Conservation (phyloP, 805 yeast genomes). For the Ogataea nakhonphanomensis region DNA sequence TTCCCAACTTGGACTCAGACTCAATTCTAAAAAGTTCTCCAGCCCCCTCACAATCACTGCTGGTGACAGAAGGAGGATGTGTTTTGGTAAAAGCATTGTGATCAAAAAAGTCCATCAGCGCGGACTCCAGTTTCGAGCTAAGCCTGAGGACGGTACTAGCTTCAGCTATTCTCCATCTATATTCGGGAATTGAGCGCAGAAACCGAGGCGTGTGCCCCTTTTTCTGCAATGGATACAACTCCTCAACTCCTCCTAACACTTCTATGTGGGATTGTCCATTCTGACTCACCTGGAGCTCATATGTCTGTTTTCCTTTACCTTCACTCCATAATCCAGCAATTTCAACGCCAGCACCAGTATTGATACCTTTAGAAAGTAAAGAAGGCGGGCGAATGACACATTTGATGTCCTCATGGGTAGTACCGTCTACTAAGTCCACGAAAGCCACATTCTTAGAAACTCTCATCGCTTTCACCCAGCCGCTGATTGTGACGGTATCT, state of each 20-base stretch:
- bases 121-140: conserved; percentile 62
- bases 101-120: conserved; percentile 53
- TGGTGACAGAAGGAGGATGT: conserved; percentile 81
- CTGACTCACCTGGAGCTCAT: conserved; percentile 44
- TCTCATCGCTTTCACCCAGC: conserved; percentile 75
- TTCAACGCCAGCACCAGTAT: conserved; percentile 37
- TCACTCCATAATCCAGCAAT: conserved; percentile 35
- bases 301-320: conserved; percentile 49
- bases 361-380: conserved; percentile 29
- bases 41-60: conserved; percentile 96
- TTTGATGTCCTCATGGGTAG: conserved; percentile 50
- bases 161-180: conserved; percentile 71
- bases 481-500: conserved; percentile 48
- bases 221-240: conserved; percentile 78
- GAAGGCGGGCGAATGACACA: conserved; percentile 48
- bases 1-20: conserved; percentile 25
- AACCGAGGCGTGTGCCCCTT: conserved; percentile 64
- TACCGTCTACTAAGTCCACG: conserved; percentile 78
- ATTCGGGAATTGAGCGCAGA: conserved; percentile 68
- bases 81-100: conserved; percentile 61
- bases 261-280: conserved; percentile 32
- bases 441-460: conserved; percentile 74
- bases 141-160: conserved; percentile 65
- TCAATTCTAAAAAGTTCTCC: conserved; percentile 78
- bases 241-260: conserved; percentile 60